Evolutionary conservation across 1,139 yeast genomes (phyloP).

Genomic region (Blastobotrys raffinosifermentans): DNA sequence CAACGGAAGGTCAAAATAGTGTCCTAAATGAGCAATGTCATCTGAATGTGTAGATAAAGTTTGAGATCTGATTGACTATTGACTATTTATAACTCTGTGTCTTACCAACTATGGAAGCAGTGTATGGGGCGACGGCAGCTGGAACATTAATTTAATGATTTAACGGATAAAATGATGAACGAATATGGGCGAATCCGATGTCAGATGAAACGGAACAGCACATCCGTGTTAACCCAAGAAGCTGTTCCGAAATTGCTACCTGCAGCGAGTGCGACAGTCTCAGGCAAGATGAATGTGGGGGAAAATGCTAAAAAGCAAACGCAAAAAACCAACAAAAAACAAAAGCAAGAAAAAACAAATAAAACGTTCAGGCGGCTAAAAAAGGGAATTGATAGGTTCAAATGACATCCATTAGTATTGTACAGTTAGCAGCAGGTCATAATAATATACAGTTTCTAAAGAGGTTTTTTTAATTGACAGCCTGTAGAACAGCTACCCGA

Average conservation of each 20-base stretch:
- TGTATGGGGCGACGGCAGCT: too few species aligned
- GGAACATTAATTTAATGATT: too few species aligned
- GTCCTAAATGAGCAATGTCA: too few species aligned
- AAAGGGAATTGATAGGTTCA: not conserved
- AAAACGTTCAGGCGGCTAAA: too few species aligned
- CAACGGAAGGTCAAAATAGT: too few species aligned
- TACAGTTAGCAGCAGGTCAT: slow-evolving; percentile 4
- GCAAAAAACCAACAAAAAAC: not conserved
- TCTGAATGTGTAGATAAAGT: too few species aligned
- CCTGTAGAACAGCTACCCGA: slow-evolving; percentile 1
- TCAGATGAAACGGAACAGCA: not conserved
- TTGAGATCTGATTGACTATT: too few species aligned
- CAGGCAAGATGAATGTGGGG: not conserved
- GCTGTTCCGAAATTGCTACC: not conserved
- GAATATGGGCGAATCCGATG: not conserved
- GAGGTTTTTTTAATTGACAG: not conserved
- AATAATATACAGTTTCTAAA: too few species aligned
- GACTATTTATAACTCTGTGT: too few species aligned
- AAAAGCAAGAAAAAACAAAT: not conserved
- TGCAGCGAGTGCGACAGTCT: not conserved
- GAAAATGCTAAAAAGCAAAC: slow-evolving; percentile 7
- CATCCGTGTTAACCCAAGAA: not conserved
- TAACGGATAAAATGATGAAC: too few species aligned
- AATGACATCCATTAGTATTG: not conserved
- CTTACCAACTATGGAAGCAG: too few species aligned